Evolutionary conservation across 768 basidiomycete genomes (phyloP), one percentile per base, ranked within the genome.

Genomic region (Amanita fuliginea): DNA sequence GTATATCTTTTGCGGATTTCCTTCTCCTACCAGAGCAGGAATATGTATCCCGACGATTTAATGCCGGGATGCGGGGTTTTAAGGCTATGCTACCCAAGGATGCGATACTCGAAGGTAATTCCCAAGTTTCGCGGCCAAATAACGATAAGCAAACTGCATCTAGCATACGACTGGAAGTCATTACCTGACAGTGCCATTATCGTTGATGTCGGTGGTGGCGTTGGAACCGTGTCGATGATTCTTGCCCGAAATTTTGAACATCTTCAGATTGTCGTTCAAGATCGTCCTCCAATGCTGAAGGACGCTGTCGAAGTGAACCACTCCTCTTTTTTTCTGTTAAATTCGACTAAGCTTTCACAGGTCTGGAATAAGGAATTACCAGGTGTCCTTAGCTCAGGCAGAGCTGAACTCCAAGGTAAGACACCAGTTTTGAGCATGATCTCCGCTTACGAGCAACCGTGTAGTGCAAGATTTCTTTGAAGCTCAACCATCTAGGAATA

Each of bases 381-480:
- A 3, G 49, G 49, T 9, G 57, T 54, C 4, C 36, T 59, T 6
- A 9, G 16, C 11, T 30, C 46, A 2, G 58, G 58, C 4, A 48
- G 43, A 18, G 57, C 54, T 5, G 52, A 39, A 28, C 44, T 58
- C 11, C 32, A 58, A 56, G 57, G 58, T 59, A 41, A 26, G 51
- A 13, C 21, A 13, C 14, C 14, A 11, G 40, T 21, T 37, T 19
- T 39, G 1, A 9, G 3, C 24, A 35, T 46, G 0, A 6, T 32
- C 21, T 16, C 8, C 1, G 9, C 8, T 16, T 7, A 6, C 11
- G 11, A 8, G n/a, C 14, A 46, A 35, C 32, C 3, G 16, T 22
- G 11, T 34, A 66, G 64, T 43, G 16, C 61, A 71, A 26, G 48
- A 68, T 58, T 71, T 72, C 55, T 68, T 72, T 47, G 49, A 46